Conservation (phyloP, 2,329 filamentous ascomycete genomes). For the Diaporthe destruens region DNA sequence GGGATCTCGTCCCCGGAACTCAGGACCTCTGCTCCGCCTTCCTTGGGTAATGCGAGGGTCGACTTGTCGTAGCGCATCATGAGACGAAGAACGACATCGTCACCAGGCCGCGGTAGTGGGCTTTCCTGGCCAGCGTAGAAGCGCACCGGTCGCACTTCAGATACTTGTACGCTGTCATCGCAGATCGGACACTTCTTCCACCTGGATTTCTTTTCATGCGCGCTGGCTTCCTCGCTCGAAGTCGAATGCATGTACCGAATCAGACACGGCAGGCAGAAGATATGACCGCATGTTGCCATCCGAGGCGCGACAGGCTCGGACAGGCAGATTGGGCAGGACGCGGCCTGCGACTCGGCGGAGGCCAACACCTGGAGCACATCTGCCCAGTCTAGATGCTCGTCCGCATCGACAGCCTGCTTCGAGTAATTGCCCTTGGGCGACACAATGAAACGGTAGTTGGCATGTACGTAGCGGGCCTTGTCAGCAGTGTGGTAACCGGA, state of each 20-base stretch:
- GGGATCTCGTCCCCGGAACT: constrained; percentile 82
- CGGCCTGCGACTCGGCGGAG: constrained; percentile 87
- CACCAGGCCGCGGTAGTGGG: constrained; percentile 82
- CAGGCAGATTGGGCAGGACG: constrained; percentile 94
- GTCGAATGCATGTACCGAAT: constrained; percentile 95
- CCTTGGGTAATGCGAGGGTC: constrained; percentile 88
- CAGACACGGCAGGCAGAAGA: constrained; percentile 93
- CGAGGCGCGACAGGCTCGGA: constrained; percentile 92
- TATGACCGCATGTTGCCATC: constrained; percentile 97
- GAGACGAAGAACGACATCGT: constrained; percentile 89
- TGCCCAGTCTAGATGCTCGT: constrained; percentile 91
- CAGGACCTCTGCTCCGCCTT: constrained; percentile 78
- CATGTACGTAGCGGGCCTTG: constrained; percentile 91
- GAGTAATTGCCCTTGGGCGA: constrained; percentile 84
- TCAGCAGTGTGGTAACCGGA: constrained; percentile 92
- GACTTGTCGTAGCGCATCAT: constrained; percentile 85
- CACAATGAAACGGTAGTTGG: constrained; percentile 97
- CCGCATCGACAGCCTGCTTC: constrained; percentile 85
- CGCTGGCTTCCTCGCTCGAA: constrained; percentile 74
- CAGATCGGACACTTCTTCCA: constrained; percentile 99
- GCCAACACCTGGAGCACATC: constrained; percentile 92
- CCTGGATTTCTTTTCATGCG: constrained; percentile 62
- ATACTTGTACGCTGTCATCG: constrained; percentile 92
- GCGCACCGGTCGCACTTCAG: constrained; percentile 87
- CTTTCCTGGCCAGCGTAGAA: constrained; percentile 93